A percentile compares a stretch with the other conserved stretches of the same genome.
Evolutionary conservation across 148 eudicot species (phyloP).

Genomic region (Rhododendron ovatum): DNA sequence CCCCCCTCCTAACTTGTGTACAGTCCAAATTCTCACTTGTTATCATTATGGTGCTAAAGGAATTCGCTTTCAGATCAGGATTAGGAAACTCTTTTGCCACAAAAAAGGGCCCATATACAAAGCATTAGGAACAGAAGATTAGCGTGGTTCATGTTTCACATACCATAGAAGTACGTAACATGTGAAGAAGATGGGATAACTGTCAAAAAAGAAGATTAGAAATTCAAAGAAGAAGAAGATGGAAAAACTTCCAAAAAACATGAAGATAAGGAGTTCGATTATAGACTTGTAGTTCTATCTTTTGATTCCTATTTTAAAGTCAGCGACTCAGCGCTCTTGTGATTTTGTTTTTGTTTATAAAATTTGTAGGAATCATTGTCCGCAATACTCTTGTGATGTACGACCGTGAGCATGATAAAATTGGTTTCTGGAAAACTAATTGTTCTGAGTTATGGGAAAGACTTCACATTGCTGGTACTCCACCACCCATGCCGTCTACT

Average conservation of each 20-base stretch:
- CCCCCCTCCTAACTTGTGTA: neutral
- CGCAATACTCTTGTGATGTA: conserved; percentile 92
- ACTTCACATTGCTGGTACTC: conserved; percentile 39
- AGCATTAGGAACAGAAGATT: neutral
- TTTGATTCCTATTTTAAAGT: neutral
- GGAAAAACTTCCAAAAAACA: neutral
- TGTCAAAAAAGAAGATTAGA: neutral
- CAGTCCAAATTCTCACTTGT: neutral
- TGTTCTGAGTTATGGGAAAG: conserved; percentile 86
- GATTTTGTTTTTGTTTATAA: neutral
- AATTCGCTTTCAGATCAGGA: neutral
- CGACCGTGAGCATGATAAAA: conserved; percentile 77
- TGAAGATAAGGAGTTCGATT: neutral
- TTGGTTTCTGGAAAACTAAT: conserved; percentile 99
- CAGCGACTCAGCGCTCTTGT: neutral
- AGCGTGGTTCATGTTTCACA: neutral
- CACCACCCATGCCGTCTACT: conserved; percentile 40
- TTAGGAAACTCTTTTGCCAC: neutral
- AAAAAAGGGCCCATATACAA: neutral
- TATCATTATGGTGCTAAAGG: neutral
- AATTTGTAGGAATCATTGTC: conserved; percentile 61
- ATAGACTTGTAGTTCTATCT: neutral
- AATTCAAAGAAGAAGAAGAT: neutral
- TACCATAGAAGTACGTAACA: neutral
- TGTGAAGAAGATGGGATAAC: neutral